Evolutionary conservation across 495 filamentous ascomycete species (phyloP).

Genomic region (Pseudevernia furfuracea): DNA sequence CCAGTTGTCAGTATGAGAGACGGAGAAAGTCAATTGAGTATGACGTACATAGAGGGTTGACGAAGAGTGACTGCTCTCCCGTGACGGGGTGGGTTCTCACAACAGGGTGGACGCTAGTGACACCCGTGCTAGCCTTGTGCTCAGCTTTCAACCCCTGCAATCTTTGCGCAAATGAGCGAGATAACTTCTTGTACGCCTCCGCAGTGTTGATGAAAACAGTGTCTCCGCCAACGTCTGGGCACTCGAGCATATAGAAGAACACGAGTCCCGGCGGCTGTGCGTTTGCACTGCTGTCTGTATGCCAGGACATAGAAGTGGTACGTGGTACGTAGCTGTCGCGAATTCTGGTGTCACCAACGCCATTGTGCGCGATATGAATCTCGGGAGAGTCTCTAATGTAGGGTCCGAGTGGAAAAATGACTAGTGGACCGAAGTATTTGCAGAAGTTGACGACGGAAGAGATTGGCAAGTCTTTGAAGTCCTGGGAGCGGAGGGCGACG

Average conservation of each 20-base stretch:
- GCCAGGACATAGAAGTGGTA: slow-evolving; percentile 43
- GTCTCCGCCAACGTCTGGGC: slow-evolving; percentile 55
- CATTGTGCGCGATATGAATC: too few relatives aligned
- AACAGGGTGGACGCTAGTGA: slow-evolving; percentile 50
- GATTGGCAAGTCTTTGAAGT: too few relatives aligned
- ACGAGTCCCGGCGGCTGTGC: slow-evolving; percentile 59
- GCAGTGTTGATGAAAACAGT: slow-evolving; percentile 55
- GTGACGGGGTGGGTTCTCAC: slow-evolving; percentile 53
- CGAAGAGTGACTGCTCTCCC: slow-evolving; percentile 37
- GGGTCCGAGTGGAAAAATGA: too few relatives aligned
- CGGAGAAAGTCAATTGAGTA: neutral
- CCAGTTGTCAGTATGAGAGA: slow-evolving; percentile 1
- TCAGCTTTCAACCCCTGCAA: slow-evolving; percentile 53
- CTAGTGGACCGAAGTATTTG: too few relatives aligned
- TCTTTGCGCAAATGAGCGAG: slow-evolving; percentile 47
- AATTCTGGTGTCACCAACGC: too few relatives aligned
- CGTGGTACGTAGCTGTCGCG: too few relatives aligned
- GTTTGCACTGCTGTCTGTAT: slow-evolving; percentile 59
- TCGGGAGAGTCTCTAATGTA: too few relatives aligned
- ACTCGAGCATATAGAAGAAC: slow-evolving; percentile 56
- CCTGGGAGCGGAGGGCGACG: too few relatives aligned
- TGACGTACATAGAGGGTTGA: slow-evolving; percentile 36
- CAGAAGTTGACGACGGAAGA: too few relatives aligned
- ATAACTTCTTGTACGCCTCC: slow-evolving; percentile 50
- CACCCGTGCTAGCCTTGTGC: slow-evolving; percentile 48